These are phyloP conservation scores for Ramaria sp. DNA, from an alignment of 768 basidiomycete genomes.

Conservation along the genomic window DNA sequence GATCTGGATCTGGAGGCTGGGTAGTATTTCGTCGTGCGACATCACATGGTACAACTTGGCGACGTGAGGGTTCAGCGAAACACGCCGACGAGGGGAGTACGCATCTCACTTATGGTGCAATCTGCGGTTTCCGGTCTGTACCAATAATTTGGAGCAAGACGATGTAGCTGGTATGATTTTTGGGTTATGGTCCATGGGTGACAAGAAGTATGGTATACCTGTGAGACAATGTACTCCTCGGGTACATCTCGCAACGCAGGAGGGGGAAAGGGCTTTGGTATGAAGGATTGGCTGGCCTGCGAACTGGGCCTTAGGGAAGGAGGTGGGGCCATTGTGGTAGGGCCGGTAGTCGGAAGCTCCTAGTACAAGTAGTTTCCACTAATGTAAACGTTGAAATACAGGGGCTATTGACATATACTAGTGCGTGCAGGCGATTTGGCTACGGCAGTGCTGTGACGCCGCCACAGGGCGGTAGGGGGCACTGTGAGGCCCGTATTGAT, in stretches of 20 bases:
- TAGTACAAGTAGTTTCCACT: not conserved
- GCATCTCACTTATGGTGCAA: conserved; percentile 56
- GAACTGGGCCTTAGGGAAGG: not conserved
- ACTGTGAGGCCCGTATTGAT: not conserved
- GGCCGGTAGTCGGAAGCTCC: too few species aligned
- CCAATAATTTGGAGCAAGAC: conserved; percentile 61
- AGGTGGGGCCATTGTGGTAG: not conserved
- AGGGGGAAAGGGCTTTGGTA: conserved; percentile 53
- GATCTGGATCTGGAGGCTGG: conserved; percentile 6
- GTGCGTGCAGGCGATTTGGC: not conserved
- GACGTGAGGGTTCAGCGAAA: not conserved
- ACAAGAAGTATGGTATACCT: conserved; percentile 66
- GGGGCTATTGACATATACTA: not conserved
- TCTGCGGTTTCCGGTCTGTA: conserved; percentile 66
- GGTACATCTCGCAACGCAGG: conserved; percentile 54
- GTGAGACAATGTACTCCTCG: conserved; percentile 61
- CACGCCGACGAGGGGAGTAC: conserved; percentile 14
- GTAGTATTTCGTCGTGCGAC: conserved; percentile 20
- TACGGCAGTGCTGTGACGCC: not conserved
- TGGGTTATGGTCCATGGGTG: conserved; percentile 18
- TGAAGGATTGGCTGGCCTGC: conserved; percentile 26
- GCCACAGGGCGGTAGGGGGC: not conserved
- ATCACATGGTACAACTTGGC: conserved; percentile 23
- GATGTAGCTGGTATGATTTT: conserved; percentile 40
- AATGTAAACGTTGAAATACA: not conserved